Evolutionary conservation across 2,329 filamentous ascomycete genomes (phyloP), one percentile per base, ranked within the genome.

Genomic region (Colletotrichum orchidophilum): DNA sequence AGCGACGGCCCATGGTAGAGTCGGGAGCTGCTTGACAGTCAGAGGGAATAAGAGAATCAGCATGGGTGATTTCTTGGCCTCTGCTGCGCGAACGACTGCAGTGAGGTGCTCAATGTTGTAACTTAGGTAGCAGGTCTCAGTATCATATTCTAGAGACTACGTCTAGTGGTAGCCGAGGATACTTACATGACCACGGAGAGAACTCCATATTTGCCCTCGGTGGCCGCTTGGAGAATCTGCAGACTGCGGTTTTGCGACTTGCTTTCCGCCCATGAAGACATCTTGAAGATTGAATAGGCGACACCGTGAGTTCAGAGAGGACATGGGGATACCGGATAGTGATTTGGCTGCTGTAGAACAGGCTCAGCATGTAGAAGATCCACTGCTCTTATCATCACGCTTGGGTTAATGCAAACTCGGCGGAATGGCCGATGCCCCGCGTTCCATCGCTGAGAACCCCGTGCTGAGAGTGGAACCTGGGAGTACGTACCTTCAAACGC

Each of bases 71-170:
- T 85, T 83, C 75, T 91, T 92, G 39, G 85, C 85, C 81, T 94
- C 91, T 46, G 92, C 92, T 26, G 92, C 92, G 70, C 87, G 86
- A 60, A 93, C 87, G 13, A 88, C 88, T 13, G 90, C 92, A 4
- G 93, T 83, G 74, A 94, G 91, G 58, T 89, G 89, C 82, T 94
- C 92, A 70, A 93, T 83, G 77, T 94, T 92, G 84, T 93, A 5
- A 87, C 90, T 77, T 61, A 90, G 91, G 88, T 77, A 93, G 88
- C 80, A 92, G 6, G 3, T 4, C 6, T 91, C 21, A 75, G 49
- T 52, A 5, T 26, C 13, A 27, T 52, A 1, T 26, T 0, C 49
- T 27, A 0, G 4, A 15, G 5, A 26, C 42, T 24, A 52, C 5
- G 4, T 52, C 12, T 52, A 0, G 13, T 27, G 18, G 18, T 4